Percentiles rank a stretch among this genome's conserved stretches.
Conservation (phyloP, 1,284 basidiomycete species). For the Heterobasidion parviporum region DNA sequence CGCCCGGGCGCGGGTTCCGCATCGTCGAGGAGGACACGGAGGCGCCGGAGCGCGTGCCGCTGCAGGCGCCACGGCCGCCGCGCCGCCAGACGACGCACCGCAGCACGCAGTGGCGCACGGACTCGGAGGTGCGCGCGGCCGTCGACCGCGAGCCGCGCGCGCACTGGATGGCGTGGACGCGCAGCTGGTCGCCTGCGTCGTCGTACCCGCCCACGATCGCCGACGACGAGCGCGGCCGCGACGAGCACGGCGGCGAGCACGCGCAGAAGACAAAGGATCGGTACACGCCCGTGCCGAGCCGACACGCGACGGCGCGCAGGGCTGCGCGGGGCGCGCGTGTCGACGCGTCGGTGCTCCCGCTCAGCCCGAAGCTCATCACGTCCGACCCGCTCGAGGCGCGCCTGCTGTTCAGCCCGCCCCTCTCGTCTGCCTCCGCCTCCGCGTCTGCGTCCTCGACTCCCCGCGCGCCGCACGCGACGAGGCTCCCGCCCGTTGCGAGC, state of each 20-base stretch:
- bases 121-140: conserved; percentile 7
- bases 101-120: conserved; percentile 2
- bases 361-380: conserved; percentile 23
- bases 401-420: conserved; percentile 20
- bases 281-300: conserved; percentile 20
- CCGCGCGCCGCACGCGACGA: background rate
- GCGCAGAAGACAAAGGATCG: conserved; percentile 13
- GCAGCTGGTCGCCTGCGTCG: conserved; percentile 17
- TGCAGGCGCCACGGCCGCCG: background rate
- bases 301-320: conserved; percentile 10
- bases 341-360: conserved; percentile 21
- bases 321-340: conserved; percentile 9
- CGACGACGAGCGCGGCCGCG: background rate
- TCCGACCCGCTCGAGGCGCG: conserved; percentile 26
- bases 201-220: conserved; percentile 1
- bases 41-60: conserved; percentile 9
- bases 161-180: conserved; percentile 14
- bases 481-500: background rate
- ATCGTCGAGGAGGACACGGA: conserved; percentile 24
- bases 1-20: conserved; percentile 20
- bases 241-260: background rate
- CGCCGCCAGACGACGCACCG: background rate
- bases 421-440: background rate
- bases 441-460: background rate
- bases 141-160: conserved; percentile 6